Evolutionary conservation across 139 green algal genomes (phyloP), one percentile per base, ranked within the genome.

Genomic region (Tetradesmus lagerheimii): DNA sequence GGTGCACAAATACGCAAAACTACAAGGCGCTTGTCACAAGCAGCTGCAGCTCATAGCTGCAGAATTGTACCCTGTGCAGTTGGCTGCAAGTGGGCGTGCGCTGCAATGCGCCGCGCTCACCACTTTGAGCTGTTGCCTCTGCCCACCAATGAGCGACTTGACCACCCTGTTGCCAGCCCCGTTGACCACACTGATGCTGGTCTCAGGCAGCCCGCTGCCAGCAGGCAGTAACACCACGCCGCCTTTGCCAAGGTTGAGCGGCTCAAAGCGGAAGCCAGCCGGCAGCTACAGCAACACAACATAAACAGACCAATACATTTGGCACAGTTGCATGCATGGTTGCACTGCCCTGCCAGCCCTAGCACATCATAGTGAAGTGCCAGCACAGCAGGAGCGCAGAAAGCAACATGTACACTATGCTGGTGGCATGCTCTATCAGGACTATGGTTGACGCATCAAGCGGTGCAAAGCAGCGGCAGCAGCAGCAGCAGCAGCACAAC

Each of bases 131-230:
- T 80, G 47, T 31, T 91, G 66, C 66, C 93, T 92, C 81, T 96
- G 81, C 8, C 94, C 95, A 62, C 15, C 89, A 31, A 93, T 74
- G 2, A 88, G 35, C 0, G 78, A 67, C 39, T 85, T 87, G 39
- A 88, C 91, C 45, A 96, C 29, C 45, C 80, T 81, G 53, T 87
- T 78, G 1, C 91, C 89, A 0, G 45, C 41, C 1, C 90, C 91
- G 66, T 90, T 95, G n/a, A 92, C 31, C 20, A 97, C 87, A 12
- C 82, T 89, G 18, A 94, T 90, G n/a, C 89, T 89, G 27, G 90
- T 96, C 37, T 95, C 93, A 15, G 95, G 94, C 25, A 97, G 50
- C 20, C 34, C 66, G 20, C 81, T 93, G 25, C 95, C 95, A 4
- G 94, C 95, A 1, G 47, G 35, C 71, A 96, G 41, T 29, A 85